Conservation (phyloP, 352 stramenopile genomes). For the Phytophthora brassicae region DNA sequence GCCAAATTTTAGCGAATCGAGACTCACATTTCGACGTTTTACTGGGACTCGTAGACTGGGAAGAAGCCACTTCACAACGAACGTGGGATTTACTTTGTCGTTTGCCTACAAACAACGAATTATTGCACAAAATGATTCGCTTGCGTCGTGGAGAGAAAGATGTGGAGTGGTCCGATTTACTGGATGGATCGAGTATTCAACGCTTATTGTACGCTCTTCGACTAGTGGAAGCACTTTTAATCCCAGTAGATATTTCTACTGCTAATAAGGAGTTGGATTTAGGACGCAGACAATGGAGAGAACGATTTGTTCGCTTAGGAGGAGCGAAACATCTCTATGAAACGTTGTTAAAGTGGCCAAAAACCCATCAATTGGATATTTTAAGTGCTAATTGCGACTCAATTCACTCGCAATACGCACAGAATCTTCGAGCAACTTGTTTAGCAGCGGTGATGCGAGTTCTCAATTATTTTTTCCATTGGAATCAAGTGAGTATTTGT, state of each 20-base stretch:
- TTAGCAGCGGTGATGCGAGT: slow-evolving; percentile 52
- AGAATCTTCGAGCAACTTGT: slow-evolving; percentile 49
- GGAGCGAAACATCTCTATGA: slow-evolving; percentile 50
- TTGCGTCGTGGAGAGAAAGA: slow-evolving; percentile 32
- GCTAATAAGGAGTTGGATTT: slow-evolving; percentile 30
- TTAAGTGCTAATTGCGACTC: not conserved
- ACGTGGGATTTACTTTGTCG: slow-evolving; percentile 76
- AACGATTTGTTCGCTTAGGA: slow-evolving; percentile 73
- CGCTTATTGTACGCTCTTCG: slow-evolving; percentile 67
- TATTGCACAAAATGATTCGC: slow-evolving; percentile 67
- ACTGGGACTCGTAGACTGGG: slow-evolving; percentile 59
- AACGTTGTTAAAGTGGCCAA: slow-evolving; percentile 33
- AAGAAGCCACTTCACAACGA: slow-evolving; percentile 51
- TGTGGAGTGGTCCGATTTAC: slow-evolving; percentile 47
- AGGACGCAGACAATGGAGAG: slow-evolving; percentile 69
- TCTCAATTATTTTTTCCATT: slow-evolving; percentile 47
- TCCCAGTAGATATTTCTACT: slow-evolving; percentile 32
- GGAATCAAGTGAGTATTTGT: slow-evolving; percentile 5
- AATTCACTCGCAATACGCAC: slow-evolving; percentile 27
- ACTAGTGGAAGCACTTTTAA: slow-evolving; percentile 66
- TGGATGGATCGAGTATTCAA: slow-evolving; percentile 52
- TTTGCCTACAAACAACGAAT: slow-evolving; percentile 65
- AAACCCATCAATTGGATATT: not conserved
- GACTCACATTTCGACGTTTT: slow-evolving; percentile 52
- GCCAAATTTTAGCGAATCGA: slow-evolving; percentile 64